Evolutionary conservation across 2,329 filamentous ascomycete genomes (phyloP).

Genomic region (Cytospora mali): DNA sequence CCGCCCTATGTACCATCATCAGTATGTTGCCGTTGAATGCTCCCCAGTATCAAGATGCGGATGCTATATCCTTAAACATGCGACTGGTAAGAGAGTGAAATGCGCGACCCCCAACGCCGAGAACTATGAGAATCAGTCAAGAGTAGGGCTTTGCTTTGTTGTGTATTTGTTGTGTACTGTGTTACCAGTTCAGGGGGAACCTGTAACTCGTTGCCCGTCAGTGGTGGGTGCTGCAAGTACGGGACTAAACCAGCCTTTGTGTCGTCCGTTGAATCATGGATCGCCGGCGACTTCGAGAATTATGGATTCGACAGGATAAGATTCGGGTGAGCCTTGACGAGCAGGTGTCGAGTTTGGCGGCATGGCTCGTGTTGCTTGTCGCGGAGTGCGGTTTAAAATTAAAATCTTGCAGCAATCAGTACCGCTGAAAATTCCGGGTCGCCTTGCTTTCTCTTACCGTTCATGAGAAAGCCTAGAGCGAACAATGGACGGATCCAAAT

Average conservation of each 20-base stretch:
- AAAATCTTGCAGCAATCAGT: constrained; percentile 29
- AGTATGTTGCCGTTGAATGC: constrained; percentile 23
- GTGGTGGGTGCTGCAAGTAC: constrained; percentile 27
- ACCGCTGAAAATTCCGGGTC: constrained; percentile 26
- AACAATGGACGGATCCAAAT: constrained; percentile 49
- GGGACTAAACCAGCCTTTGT: constrained; percentile 29
- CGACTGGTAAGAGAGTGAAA: neutral
- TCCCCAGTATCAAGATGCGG: constrained; percentile 14
- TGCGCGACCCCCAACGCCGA: constrained; percentile 8
- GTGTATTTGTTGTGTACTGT: constrained; percentile 22
- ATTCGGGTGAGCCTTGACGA: neutral
- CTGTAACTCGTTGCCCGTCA: constrained; percentile 29
- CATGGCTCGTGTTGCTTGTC: neutral
- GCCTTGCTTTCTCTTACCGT: constrained; percentile 30
- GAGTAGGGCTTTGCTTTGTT: constrained; percentile 15
- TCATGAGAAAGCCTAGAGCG: constrained; percentile 50
- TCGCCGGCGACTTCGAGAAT: constrained; percentile 8
- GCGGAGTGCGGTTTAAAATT: neutral
- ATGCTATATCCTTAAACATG: constrained; percentile 6
- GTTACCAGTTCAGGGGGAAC: constrained; percentile 29
- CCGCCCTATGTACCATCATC: constrained; percentile 29
- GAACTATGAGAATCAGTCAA: constrained; percentile 29
- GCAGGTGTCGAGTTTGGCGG: constrained; percentile 6
- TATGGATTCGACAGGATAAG: neutral
- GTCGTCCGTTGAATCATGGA: constrained; percentile 16